Base-by-base conservation (phyloP, 208 protist genomes). In the Herpetomonas samuelpessoai region DNA sequence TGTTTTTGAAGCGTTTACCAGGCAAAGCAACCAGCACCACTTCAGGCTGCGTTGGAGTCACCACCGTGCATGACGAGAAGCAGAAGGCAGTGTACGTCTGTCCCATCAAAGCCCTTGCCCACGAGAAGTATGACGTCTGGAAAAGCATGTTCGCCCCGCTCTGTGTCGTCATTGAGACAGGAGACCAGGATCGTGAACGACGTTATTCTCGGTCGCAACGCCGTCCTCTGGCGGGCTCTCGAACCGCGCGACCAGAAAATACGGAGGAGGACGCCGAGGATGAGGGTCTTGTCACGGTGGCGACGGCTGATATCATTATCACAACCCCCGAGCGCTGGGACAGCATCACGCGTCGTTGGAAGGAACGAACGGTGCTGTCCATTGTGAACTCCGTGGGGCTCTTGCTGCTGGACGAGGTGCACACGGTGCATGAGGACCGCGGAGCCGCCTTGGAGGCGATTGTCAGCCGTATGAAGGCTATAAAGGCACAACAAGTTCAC, bases 311-410 rank as follows among this genome's bases (percentile, higher is more conserved):
- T 63, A 90, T 96, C 58, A 82, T 96, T 57, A 76, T 98, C 51
- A 95, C 92, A 19, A 98, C 95, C 10, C 95, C 95, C 31, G 92
- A 98, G 69, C 86, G 95, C 1, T 98, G 88, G 86, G 95, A 98
- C 67, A 91, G 86, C 63, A 92, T 98, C 51, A 97, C 92, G 29
- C 86, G 95, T 0, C 78, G 92, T 2, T 97, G 91, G 86, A 83
- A 86, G 29, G 87, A 97, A 58, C 75, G 76, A 24, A 72, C 79
- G 28, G 73, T 91, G 27, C 73, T 81, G 57, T 62, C 62, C 18
- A 74, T 96, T 25, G 85, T 97, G 10, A 74, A 76, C 49, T 75
- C 81, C 0, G 91, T 97, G 0, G 75, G 66, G 0, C 59, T 97
- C 6, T 63, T 98, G 6, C 74, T 97, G 0, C 65, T 98, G 14